Conservation (phyloP, 164 flowering plant genomes). For the Vitis amurensis region DNA sequence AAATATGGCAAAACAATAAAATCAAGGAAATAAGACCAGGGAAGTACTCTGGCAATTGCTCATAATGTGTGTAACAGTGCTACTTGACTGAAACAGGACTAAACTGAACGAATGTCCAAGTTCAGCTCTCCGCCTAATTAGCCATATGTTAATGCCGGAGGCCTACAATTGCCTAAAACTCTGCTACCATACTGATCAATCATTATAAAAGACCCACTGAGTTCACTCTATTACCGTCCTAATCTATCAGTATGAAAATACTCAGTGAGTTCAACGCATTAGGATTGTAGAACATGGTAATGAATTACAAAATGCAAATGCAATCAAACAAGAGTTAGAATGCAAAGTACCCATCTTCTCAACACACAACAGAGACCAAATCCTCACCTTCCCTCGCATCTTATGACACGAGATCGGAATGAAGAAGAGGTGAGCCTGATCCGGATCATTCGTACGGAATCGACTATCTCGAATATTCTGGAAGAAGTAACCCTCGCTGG, state of each 20-base stretch:
- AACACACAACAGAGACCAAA: neutral
- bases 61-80: neutral
- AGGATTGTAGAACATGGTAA: too few relatives aligned
- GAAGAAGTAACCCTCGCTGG: conserved; percentile 96
- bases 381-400: conserved; percentile 89
- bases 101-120: neutral
- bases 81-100: neutral
- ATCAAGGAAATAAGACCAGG: neutral
- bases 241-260: too few relatives aligned
- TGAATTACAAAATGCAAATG: neutral
- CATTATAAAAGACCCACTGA: too few relatives aligned
- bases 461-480: conserved; percentile 87
- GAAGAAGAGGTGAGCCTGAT: conserved; percentile 80
- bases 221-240: too few relatives aligned
- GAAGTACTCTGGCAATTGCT: neutral
- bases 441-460: conserved; percentile 82
- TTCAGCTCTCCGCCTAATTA: neutral
- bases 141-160: neutral
- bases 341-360: neutral
- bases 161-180: neutral
- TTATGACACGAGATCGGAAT: conserved; percentile 96
- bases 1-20: neutral
- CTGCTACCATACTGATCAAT: too few relatives aligned
- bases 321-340: neutral
- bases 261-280: too few relatives aligned